A percentile compares a stretch with the other conserved stretches of the same genome.
These are phyloP conservation scores for Cardamine resedifolia DNA, from an alignment of 345 rosid genomes.

Conservation along the genomic window DNA sequence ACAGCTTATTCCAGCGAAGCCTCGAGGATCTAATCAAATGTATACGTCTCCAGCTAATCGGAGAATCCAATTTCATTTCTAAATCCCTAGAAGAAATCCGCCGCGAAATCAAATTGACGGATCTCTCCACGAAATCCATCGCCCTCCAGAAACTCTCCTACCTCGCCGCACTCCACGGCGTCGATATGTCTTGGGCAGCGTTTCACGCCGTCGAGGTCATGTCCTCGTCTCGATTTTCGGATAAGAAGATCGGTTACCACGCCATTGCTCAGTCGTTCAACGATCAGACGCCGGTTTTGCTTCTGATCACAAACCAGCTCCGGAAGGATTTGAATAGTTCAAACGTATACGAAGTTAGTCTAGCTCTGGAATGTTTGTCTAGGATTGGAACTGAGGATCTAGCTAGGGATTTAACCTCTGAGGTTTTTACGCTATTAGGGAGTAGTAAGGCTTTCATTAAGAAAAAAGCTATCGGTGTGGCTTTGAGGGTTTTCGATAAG, in stretches of 20 bases:
- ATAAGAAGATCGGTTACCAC: slow-evolving; percentile 76
- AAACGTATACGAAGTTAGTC: slow-evolving; percentile 73
- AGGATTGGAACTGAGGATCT: slow-evolving; percentile 77
- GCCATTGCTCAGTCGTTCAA: slow-evolving; percentile 79
- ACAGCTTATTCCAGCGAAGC: slow-evolving; percentile 79
- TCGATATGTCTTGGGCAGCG: slow-evolving; percentile 87
- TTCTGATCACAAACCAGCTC: slow-evolving; percentile 82
- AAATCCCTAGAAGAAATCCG: slow-evolving; percentile 80
- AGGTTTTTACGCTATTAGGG: slow-evolving; percentile 71
- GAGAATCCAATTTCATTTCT: slow-evolving; percentile 62
- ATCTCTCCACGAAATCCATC: slow-evolving; percentile 72
- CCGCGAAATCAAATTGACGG: slow-evolving; percentile 82
- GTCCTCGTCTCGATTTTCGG: slow-evolving; percentile 68
- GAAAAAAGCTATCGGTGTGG: slow-evolving; percentile 76
- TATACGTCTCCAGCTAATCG: slow-evolving; percentile 60
- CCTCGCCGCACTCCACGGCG: slow-evolving; percentile 67
- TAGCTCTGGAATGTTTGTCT: slow-evolving; percentile 79
- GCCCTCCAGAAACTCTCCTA: slow-evolving; percentile 89
- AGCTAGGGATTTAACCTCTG: slow-evolving; percentile 83
- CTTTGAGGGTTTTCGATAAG: slow-evolving; percentile 76
- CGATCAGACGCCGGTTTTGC: slow-evolving; percentile 76
- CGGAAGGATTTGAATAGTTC: slow-evolving; percentile 75
- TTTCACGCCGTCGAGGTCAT: slow-evolving; percentile 88
- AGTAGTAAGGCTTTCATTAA: slow-evolving; percentile 65
- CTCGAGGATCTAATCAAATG: slow-evolving; percentile 88